Percentiles rank a stretch among this genome's conserved stretches.
phyloP scores from a whole-genome alignment of 225 moss, liverwort and hornwort species.

The Polytrichum formosum region DNA sequence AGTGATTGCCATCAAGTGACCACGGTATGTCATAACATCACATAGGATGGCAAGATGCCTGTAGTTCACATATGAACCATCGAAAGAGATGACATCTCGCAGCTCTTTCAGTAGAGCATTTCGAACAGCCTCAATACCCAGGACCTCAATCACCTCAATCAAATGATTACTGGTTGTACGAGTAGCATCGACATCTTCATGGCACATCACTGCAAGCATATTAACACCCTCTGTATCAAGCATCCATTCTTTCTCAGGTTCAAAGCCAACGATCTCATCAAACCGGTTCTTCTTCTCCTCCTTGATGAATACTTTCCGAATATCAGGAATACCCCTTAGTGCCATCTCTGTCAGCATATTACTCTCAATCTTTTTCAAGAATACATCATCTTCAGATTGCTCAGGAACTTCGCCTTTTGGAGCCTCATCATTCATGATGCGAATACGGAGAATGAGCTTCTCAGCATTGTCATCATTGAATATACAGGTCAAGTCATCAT shows the following conservation, averaged over 20 bases:
- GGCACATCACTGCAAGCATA: constrained; percentile 99
- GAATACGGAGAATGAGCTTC: constrained; percentile 94
- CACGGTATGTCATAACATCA: constrained; percentile 99
- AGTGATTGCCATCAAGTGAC: constrained; percentile 98
- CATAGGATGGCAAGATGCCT: constrained; percentile 97
- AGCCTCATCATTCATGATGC: constrained; percentile 97
- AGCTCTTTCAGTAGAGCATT: constrained; percentile 91
- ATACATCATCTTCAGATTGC: constrained; percentile 97
- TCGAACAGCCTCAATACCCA: constrained; percentile 97
- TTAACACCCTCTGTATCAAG: constrained; percentile 98
- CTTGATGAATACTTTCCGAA: constrained; percentile 93
- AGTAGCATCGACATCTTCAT: constrained; percentile 95
- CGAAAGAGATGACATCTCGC: constrained; percentile 90
- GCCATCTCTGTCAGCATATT: constrained; percentile 99
- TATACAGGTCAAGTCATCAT: constrained; percentile 94
- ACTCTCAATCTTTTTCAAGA: constrained; percentile 96
- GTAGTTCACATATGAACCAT: constrained; percentile 98
- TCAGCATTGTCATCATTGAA: constrained; percentile 98
- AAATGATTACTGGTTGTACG: constrained; percentile 98
- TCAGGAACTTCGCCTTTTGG: constrained; percentile 89
- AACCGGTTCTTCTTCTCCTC: constrained; percentile 90
- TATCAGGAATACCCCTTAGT: constrained; percentile 87
- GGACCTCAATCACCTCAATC: constrained; percentile 97
- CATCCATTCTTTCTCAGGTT: constrained; percentile 96
- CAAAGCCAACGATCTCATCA: constrained; percentile 79